These are phyloP conservation scores for Phylloporus rhodoxanthus DNA, from an alignment of 768 basidiomycete genomes.

Conservation along the genomic window DNA sequence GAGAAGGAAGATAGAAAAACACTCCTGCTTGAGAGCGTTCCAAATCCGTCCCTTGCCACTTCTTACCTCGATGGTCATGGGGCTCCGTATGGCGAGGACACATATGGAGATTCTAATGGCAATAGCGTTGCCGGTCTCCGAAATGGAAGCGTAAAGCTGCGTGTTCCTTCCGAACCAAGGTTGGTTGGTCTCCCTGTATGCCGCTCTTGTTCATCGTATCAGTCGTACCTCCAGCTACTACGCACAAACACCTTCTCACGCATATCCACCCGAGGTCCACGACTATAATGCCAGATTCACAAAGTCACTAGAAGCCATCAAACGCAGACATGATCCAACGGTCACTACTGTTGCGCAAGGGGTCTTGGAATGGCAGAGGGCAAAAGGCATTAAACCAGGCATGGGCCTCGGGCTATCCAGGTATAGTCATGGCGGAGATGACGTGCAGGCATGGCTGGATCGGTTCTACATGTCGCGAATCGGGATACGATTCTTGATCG, in stretches of 20 bases:
- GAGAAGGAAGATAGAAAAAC: constrained; percentile 31
- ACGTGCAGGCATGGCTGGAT: constrained; percentile 94
- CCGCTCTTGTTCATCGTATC: constrained; percentile 1
- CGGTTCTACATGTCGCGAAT: constrained; percentile 95
- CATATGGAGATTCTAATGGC: constrained; percentile 26
- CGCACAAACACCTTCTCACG: constrained; percentile 62
- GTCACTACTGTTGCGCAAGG: constrained; percentile 97
- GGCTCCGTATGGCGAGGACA: constrained; percentile 10
- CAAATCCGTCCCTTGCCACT: constrained; percentile 64
- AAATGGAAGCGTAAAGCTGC: constrained; percentile 55
- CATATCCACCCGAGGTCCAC: constrained; percentile 89
- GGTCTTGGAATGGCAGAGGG: constrained; percentile 91
- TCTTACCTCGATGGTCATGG: constrained; percentile 31
- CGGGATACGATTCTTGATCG: constrained; percentile 94
- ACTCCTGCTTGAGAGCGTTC: constrained; percentile 64
- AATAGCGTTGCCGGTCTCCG: constrained; percentile 30
- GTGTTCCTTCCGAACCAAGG: constrained; percentile 84
- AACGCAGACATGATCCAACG: constrained; percentile 92
- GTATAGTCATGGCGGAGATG: constrained; percentile 65
- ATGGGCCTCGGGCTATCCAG: constrained; percentile 22
- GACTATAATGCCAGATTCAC: constrained; percentile 94
- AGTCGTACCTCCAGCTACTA: constrained; percentile 58
- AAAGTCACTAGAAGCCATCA: constrained; percentile 79
- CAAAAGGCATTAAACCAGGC: constrained; percentile 25
- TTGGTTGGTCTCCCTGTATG: constrained; percentile 26